These are phyloP conservation scores for Bretschneidera sinensis DNA, from an alignment of 345 rosid species.

Conservation along the genomic window DNA sequence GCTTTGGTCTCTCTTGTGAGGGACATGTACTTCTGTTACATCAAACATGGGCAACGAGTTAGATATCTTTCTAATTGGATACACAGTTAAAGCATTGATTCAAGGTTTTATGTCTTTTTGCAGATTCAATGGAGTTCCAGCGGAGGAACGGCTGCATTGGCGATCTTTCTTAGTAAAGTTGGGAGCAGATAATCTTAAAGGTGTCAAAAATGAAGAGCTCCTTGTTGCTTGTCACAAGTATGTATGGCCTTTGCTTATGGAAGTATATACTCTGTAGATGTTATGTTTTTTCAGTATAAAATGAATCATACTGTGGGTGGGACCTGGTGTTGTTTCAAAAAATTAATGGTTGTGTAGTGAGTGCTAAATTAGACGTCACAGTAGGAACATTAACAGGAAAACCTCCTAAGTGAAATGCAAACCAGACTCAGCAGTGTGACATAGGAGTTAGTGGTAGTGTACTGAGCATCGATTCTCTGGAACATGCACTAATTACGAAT, in stretches of 20 bases:
- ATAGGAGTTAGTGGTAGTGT: background rate
- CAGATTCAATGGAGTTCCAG: slow-evolving; percentile 94
- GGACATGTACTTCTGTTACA: background rate
- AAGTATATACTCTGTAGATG: slow-evolving; percentile 1
- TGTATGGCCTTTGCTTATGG: slow-evolving; percentile 7
- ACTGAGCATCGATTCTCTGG: background rate
- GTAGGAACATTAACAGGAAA: background rate
- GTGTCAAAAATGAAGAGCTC: slow-evolving; percentile 89
- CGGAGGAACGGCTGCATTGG: slow-evolving; percentile 92
- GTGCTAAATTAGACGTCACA: background rate
- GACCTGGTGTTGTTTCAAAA: background rate
- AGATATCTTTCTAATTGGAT: background rate
- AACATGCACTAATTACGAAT: background rate
- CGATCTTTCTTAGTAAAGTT: slow-evolving; percentile 86
- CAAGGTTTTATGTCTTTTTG: slow-evolving; percentile 6
- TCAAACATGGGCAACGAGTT: slow-evolving; percentile 3
- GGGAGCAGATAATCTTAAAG: slow-evolving; percentile 89
- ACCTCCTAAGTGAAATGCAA: too few relatives aligned
- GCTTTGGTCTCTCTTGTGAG: background rate
- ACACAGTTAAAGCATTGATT: slow-evolving; percentile 2
- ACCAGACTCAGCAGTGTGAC: too few relatives aligned
- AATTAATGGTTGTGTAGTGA: background rate
- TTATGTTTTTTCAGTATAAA: background rate
- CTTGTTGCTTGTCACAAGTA: slow-evolving; percentile 97
- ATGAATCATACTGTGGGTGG: background rate